Conservation (phyloP, 345 rosid species). For the Gossypium turneri region DNA sequence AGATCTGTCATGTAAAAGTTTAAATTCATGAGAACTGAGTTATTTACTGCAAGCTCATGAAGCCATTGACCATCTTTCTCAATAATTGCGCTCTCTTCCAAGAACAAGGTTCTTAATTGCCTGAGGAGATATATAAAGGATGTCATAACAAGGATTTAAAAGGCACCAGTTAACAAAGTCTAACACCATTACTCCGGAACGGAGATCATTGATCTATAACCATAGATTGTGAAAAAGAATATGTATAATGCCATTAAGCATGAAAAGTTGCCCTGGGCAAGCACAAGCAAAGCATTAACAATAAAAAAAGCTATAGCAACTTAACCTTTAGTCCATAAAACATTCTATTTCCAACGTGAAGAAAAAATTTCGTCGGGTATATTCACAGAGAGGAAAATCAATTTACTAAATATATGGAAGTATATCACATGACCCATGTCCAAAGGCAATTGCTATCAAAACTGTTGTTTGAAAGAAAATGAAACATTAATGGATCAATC, state of each 20-base stretch:
- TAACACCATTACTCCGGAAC: neutral
- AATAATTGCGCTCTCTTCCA: constrained; percentile 71
- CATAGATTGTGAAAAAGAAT: neutral
- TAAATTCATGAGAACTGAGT: constrained; percentile 64
- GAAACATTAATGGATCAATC: neutral
- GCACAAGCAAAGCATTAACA: neutral
- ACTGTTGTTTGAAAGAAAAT: neutral
- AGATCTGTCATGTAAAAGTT: constrained; percentile 84
- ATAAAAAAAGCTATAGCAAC: neutral
- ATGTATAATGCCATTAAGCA: neutral
- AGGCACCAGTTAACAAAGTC: constrained; percentile 13
- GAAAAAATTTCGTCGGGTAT: neutral
- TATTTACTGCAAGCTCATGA: constrained; percentile 73
- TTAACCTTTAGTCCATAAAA: neutral
- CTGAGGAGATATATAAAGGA: constrained; percentile 34
- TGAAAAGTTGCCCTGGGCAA: neutral
- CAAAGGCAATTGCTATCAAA: neutral
- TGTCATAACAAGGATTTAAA: constrained; percentile 3
- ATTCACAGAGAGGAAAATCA: neutral
- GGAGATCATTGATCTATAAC: neutral
- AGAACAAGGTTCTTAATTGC: constrained; percentile 61
- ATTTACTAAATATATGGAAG: neutral
- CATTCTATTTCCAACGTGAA: neutral
- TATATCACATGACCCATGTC: neutral
- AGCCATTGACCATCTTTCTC: constrained; percentile 88